Conservation (phyloP, 1,284 basidiomycete genomes). For the Ganoderma boninense region DNA sequence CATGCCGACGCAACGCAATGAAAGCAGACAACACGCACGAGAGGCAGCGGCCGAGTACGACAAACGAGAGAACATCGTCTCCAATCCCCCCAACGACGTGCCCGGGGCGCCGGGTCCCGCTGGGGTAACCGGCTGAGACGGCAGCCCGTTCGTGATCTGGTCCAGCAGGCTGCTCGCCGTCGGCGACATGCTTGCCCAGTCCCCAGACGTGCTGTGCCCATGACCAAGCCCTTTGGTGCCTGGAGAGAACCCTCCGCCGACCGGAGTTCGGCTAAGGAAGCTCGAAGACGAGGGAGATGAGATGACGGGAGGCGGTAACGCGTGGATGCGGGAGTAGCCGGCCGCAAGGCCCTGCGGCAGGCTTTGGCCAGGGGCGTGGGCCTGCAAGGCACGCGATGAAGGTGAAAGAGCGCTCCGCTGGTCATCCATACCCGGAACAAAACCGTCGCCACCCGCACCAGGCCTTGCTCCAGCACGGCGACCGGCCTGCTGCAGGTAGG, state of each 20-base stretch:
- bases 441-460: conserved; percentile 36
- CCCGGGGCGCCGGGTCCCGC: conserved; percentile 15
- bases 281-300: conserved; percentile 51
- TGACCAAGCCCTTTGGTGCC: conserved; percentile 39
- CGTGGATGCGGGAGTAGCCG: conserved; percentile 85
- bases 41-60: conserved; percentile 43
- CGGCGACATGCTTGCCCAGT: conserved; percentile 44
- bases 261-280: conserved; percentile 40
- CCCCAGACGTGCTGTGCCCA: conserved; percentile 37
- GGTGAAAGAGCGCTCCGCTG: conserved; percentile 60
- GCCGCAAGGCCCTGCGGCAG: conserved; percentile 90
- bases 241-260: conserved; percentile 36
- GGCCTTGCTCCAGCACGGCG: conserved; percentile 41
- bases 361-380: conserved; percentile 86
- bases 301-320: conserved; percentile 61
- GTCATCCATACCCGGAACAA: conserved; percentile 41
- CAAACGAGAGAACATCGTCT: conserved; percentile 43
- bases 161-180: conserved; percentile 40
- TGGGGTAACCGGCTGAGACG: conserved; percentile 22
- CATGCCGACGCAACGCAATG: neutral
- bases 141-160: conserved; percentile 36
- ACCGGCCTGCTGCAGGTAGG: conserved; percentile 33
- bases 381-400: conserved; percentile 71
- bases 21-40: conserved; percentile 33
- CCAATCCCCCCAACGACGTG: conserved; percentile 35